Percentiles rank a stretch among this genome's conserved stretches.
Evolutionary conservation across 2,329 filamentous ascomycete species (phyloP).

Genomic region (Conoideocrella luteorostrata): DNA sequence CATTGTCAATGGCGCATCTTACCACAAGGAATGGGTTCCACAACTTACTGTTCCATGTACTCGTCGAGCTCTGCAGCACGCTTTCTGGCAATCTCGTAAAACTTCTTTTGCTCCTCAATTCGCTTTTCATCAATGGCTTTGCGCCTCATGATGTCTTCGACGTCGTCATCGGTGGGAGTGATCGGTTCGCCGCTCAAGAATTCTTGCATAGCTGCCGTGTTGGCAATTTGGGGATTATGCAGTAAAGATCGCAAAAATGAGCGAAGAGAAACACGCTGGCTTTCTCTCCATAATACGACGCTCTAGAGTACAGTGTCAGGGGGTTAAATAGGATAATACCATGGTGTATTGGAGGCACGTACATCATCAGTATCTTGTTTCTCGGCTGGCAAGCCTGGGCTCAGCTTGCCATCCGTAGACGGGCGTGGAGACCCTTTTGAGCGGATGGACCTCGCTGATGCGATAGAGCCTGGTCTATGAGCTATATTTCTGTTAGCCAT

Average conservation of each 20-base stretch:
- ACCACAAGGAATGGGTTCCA: background rate
- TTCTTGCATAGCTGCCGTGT: slow-evolving; percentile 74
- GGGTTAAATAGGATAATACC: no score
- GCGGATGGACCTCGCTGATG: slow-evolving; percentile 24
- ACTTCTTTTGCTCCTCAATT: slow-evolving; percentile 85
- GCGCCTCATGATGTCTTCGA: slow-evolving; percentile 70
- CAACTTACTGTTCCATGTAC: slow-evolving; percentile 84
- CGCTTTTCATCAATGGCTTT: slow-evolving; percentile 82
- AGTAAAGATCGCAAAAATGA: slow-evolving; percentile 85
- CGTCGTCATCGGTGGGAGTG: slow-evolving; percentile 71
- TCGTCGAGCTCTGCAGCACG: slow-evolving; percentile 89
- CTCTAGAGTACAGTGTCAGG: slow-evolving; percentile 32
- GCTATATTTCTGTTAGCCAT: background rate
- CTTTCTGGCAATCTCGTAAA: slow-evolving; percentile 91
- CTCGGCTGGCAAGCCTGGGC: slow-evolving; percentile 12
- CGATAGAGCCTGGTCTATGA: slow-evolving; percentile 20
- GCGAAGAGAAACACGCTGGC: slow-evolving; percentile 82
- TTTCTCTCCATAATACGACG: slow-evolving; percentile 71
- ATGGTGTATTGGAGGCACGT: no score
- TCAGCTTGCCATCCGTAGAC: slow-evolving; percentile 25
- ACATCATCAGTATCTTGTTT: slow-evolving; percentile 20
- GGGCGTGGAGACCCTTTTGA: slow-evolving; percentile 24
- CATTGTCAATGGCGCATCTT: slow-evolving; percentile 13
- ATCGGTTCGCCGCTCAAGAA: slow-evolving; percentile 74
- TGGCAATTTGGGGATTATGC: slow-evolving; percentile 75